These are phyloP conservation scores for Cucumis melo DNA, from an alignment of 306 rosid species.

Conservation along the genomic window DNA sequence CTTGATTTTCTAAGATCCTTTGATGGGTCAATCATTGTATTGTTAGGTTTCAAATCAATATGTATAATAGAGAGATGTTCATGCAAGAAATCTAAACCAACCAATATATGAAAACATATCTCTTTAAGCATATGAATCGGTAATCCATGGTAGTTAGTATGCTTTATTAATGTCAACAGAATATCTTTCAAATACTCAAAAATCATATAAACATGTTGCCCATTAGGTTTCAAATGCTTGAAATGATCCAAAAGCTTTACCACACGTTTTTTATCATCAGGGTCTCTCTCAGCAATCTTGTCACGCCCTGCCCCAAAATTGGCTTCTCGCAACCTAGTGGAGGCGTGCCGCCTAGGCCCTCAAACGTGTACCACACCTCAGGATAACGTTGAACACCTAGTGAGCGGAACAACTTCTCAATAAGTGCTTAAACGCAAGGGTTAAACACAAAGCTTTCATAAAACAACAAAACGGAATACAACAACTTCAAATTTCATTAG, in stretches of 20 bases:
- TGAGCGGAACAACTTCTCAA: too few relatives aligned
- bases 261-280: slow-evolving; percentile 53
- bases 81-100: slow-evolving; percentile 80
- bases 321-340: too few relatives aligned
- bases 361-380: too few relatives aligned
- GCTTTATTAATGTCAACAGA: slow-evolving; percentile 68
- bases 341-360: too few relatives aligned
- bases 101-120: slow-evolving; percentile 59
- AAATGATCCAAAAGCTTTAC: slow-evolving; percentile 91
- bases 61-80: slow-evolving; percentile 69
- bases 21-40: slow-evolving; percentile 59
- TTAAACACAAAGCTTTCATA: too few relatives aligned
- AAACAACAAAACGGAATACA: too few relatives aligned
- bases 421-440: too few relatives aligned
- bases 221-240: slow-evolving; percentile 79
- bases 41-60: slow-evolving; percentile 81
- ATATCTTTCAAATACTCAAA: slow-evolving; percentile 83
- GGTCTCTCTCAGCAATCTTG: slow-evolving; percentile 74
- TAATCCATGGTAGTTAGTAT: slow-evolving; percentile 51
- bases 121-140: slow-evolving; percentile 65
- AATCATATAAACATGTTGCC: slow-evolving; percentile 80
- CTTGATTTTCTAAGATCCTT: slow-evolving; percentile 69
- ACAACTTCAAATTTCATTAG: too few relatives aligned
- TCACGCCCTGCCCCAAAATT: too few relatives aligned
- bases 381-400: too few relatives aligned